Percentiles rank a stretch among this genome's conserved stretches.
Conservation (phyloP, 2,329 filamentous ascomycete species). For the Penicillium sp. region DNA sequence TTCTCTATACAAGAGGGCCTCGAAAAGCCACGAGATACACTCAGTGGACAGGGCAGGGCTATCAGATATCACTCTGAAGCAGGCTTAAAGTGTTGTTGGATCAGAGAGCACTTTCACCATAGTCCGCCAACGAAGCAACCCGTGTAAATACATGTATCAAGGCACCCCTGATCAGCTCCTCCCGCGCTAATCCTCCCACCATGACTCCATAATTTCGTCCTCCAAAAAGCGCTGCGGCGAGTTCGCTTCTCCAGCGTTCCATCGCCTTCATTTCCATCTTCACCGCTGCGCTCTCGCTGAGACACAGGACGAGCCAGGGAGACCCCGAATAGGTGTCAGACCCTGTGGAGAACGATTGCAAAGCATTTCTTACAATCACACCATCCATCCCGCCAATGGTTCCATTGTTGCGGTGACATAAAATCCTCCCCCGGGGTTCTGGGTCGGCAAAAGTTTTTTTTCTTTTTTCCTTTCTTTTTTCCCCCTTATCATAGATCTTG, state of each 20-base stretch:
- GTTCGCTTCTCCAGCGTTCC: neutral
- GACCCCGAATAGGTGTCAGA: neutral
- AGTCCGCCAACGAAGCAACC: neutral
- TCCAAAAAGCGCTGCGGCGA: neutral
- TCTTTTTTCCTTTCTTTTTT: constrained; percentile 24
- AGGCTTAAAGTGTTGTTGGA: neutral
- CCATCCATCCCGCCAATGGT: constrained; percentile 30
- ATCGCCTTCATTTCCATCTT: neutral
- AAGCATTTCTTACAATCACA: constrained; percentile 25
- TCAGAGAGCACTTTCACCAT: neutral
- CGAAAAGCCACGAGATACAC: neutral
- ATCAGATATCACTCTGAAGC: neutral
- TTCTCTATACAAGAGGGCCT: neutral
- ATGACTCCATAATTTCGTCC: neutral
- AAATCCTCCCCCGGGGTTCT: constrained; percentile 18
- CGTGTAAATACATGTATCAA: constrained; percentile 12
- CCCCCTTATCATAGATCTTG: constrained; percentile 21
- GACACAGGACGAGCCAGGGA: neutral
- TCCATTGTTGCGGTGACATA: constrained; percentile 30
- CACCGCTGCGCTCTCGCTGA: neutral
- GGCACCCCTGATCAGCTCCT: constrained; percentile 1
- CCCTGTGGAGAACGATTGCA: constrained; percentile 9
- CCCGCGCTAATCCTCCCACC: constrained; percentile 8
- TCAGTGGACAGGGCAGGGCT: neutral
- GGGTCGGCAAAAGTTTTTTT: constrained; percentile 18